Evolutionary conservation across 352 stramenopile genomes (phyloP), one percentile per base, ranked within the genome.

Genomic region (Phytopythium kandeliae): DNA sequence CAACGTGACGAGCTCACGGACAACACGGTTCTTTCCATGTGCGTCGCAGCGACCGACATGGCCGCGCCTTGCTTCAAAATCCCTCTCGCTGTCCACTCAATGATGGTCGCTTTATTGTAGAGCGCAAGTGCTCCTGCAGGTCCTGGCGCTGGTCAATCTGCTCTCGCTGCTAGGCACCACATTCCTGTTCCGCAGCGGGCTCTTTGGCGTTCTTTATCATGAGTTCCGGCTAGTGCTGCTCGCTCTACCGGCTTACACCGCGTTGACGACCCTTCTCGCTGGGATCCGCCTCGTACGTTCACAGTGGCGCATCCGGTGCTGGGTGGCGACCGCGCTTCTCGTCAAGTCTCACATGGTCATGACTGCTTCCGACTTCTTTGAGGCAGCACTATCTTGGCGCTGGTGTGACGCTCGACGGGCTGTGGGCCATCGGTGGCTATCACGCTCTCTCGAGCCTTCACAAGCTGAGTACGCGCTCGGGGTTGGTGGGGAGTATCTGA

Each of bases 121-220:
- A 48, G 69, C 83, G 7, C 78, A 89, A 54, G 67, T 78, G 35
- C 45, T 87, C 35, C 61, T 86, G n/a, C 78, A 89, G 51, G 74
- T 89, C 41, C 63, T 69, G 35, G 67, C 62, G 30, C 48, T 80
- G 3, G 59, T 87, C 36, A 77, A 83, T 34, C 65, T 87, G 9
- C 67, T 89, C 17, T 58, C 71, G 50, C 48, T 87, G 41, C 56
- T 89, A 15, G 74, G 73, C 2, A 65, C 63, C 13, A 89, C 78
- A 11, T 87, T 87, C 57, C 67, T 86, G 49, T 89, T 89, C 58
- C 75, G 72, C 24, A 89, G 74, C 36, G 75, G 78, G 0, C 67
- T 89, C 24, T 86, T 87, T 43, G 59, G 59, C 31, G 55, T 89
- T 31, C 54, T 89, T 16, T 85, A 74, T 54, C 49, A 41, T 5